These are phyloP conservation scores for Lactarius quietus DNA, from an alignment of 768 basidiomycete species.

Conservation along the genomic window DNA sequence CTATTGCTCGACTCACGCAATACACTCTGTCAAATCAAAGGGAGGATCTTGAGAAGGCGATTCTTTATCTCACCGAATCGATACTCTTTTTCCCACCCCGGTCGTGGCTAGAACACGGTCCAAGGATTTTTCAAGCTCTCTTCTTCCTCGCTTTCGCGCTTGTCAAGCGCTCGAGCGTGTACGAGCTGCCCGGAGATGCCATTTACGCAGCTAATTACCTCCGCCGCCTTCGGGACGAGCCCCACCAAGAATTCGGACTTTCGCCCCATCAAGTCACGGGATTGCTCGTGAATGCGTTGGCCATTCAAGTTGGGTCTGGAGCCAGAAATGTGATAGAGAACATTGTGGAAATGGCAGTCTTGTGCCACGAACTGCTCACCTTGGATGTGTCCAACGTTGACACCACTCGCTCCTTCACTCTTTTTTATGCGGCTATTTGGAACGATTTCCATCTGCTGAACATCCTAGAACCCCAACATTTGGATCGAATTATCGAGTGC, in stretches of 20 bases:
- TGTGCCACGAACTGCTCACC: not conserved
- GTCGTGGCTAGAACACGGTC: not conserved
- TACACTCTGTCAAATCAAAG: not conserved
- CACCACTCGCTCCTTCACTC: not conserved
- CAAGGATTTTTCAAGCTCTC: not conserved
- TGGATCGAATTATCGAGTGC: not conserved
- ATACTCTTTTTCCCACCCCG: not conserved
- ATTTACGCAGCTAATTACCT: not conserved
- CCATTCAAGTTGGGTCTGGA: not conserved
- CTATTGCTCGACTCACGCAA: not conserved
- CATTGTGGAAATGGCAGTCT: not conserved
- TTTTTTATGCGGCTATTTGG: not conserved
- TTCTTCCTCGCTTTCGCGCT: fast-evolving
- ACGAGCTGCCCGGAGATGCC: not conserved
- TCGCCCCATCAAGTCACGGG: not conserved
- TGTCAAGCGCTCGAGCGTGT: not conserved
- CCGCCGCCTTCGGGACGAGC: not conserved
- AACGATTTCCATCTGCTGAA: not conserved
- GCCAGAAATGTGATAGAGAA: not conserved
- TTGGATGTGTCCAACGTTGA: too few species aligned
- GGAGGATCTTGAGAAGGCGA: not conserved
- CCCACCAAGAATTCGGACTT: not conserved
- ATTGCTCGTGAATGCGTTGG: not conserved
- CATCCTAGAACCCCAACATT: not conserved
- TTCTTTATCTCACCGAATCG: not conserved